Evolutionary conservation across 2,329 filamentous ascomycete species (phyloP).

Genomic region (Phialocephala sp.): DNA sequence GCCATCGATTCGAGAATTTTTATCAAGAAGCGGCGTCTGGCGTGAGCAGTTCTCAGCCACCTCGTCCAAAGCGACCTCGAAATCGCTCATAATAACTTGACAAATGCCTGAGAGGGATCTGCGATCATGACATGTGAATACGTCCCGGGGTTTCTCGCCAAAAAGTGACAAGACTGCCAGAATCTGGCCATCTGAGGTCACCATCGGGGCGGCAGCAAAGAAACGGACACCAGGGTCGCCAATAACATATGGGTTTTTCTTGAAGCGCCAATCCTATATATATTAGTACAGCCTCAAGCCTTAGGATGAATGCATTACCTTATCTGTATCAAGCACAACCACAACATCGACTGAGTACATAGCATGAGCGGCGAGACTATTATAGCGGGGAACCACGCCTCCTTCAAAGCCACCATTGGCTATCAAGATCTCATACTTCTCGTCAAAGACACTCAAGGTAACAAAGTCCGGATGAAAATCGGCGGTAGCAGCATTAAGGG

Average conservation of each 20-base stretch:
- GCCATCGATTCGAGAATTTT: no score
- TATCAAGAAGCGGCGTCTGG: background rate
- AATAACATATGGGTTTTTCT: background rate
- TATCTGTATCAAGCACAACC: background rate
- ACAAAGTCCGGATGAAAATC: background rate
- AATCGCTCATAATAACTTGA: background rate
- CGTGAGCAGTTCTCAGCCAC: background rate
- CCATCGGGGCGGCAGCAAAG: background rate
- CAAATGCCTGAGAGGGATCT: background rate
- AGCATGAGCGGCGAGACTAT: background rate
- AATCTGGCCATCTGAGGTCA: background rate
- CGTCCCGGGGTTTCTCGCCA: background rate
- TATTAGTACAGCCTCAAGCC: background rate
- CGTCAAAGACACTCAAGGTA: background rate
- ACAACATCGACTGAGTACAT: background rate
- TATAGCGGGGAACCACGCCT: background rate
- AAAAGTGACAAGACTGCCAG: background rate
- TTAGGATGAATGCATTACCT: background rate
- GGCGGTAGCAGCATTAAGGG: background rate
- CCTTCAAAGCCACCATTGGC: background rate
- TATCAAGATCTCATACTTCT: background rate
- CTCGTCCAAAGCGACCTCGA: background rate
- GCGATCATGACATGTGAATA: background rate
- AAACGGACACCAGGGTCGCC: background rate
- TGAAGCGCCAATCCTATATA: constrained; percentile 2